Conservation (phyloP, 129 eudicot species). For the Pulicaria dysenterica region DNA sequence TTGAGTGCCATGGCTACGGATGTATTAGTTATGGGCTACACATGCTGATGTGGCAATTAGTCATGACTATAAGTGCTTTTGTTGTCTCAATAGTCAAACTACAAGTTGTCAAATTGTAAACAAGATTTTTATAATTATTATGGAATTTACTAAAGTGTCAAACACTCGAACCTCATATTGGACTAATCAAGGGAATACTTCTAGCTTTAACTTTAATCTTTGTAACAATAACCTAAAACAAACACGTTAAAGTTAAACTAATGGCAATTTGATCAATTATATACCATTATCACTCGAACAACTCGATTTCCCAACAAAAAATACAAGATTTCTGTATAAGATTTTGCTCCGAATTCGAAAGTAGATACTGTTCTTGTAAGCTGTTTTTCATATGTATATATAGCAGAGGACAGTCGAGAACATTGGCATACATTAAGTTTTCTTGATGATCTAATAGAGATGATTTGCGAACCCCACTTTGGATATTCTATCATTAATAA, state of each 20-base stretch:
- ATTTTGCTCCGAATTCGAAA: no score
- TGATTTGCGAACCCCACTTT: conserved; percentile 19
- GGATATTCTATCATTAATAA: not conserved
- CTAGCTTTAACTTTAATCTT: conserved; percentile 12
- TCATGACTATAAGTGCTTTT: not conserved
- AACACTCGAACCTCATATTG: not conserved
- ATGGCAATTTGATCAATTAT: not conserved
- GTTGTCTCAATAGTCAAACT: not conserved
- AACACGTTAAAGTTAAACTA: not conserved
- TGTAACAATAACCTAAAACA: not conserved
- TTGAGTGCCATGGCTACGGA: not conserved
- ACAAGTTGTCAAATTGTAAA: not conserved
- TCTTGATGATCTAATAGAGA: conserved; percentile 4
- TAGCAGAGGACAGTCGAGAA: not conserved
- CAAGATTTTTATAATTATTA: not conserved
- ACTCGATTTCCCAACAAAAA: conserved; percentile 1
- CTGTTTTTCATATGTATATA: not conserved
- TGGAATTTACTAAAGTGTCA: conserved; percentile 6
- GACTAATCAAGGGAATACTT: conserved; percentile 10
- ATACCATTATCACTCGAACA: not conserved
- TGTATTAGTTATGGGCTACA: not conserved
- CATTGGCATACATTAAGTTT: not conserved
- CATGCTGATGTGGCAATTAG: not conserved
- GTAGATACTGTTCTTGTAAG: no score
- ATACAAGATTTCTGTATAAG: not conserved